Percentiles rank a stretch among this genome's conserved stretches.
phyloP scores from a whole-genome alignment of 163 green algal genomes.

The Scenedesmus sp. region DNA sequence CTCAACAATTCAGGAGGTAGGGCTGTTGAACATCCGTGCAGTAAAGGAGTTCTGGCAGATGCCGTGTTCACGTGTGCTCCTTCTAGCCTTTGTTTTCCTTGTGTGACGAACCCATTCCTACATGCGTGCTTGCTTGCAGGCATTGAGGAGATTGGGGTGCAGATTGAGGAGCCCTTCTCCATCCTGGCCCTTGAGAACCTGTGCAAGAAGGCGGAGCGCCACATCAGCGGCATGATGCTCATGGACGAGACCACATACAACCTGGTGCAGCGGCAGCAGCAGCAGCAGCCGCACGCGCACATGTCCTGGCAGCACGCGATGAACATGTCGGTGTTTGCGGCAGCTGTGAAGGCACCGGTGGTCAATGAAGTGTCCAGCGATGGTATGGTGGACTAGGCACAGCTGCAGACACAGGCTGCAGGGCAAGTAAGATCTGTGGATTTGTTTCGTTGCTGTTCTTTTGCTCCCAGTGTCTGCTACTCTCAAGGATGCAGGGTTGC shows the following conservation, averaged over 20 bases:
- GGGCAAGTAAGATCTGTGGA: background rate
- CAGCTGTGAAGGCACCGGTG: background rate
- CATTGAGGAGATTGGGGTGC: slow-evolving; percentile 52
- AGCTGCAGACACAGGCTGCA: background rate
- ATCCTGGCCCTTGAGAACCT: slow-evolving; percentile 57
- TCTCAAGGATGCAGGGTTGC: too few species aligned
- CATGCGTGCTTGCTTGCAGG: background rate
- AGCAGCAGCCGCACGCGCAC: background rate
- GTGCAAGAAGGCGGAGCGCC: slow-evolving; percentile 44
- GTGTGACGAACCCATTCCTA: background rate
- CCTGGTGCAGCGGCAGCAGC: slow-evolving; percentile 28
- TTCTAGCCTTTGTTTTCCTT: background rate
- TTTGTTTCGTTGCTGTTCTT: background rate
- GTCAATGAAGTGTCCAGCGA: slow-evolving; percentile 1
- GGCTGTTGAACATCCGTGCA: too few species aligned
- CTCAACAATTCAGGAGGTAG: too few species aligned
- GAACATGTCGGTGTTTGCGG: slow-evolving; percentile 2
- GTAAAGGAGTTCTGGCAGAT: too few species aligned
- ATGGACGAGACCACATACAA: slow-evolving; percentile 34
- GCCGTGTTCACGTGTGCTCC: background rate
- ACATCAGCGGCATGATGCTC: slow-evolving; percentile 51
- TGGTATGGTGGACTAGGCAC: slow-evolving; percentile 31
- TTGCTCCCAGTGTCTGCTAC: too few species aligned
- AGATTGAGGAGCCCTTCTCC: slow-evolving; percentile 57
- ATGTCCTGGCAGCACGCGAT: slow-evolving; percentile 20